A percentile compares a stretch with the other conserved stretches of the same genome.
phyloP scores from a whole-genome alignment of 768 basidiomycete genomes.

The Dacryopinax primogenitus region DNA sequence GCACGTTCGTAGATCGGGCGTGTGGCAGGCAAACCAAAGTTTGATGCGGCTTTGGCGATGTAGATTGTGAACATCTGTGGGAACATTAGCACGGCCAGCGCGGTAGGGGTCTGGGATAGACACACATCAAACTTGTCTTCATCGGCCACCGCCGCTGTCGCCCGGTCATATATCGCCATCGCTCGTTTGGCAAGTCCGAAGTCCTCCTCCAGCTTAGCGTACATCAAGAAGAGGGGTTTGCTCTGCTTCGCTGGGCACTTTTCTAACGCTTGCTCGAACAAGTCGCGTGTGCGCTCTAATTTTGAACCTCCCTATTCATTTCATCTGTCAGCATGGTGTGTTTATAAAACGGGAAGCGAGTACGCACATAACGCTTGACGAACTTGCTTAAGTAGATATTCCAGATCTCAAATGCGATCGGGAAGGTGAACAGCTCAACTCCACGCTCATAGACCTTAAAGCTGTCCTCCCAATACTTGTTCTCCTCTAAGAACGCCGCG shows the following conservation, averaged over 20 bases:
- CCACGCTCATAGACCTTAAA: slow-evolving; percentile 99
- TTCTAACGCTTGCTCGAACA: slow-evolving; percentile 95
- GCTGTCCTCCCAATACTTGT: slow-evolving; percentile 95
- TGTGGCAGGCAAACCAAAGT: slow-evolving; percentile 92
- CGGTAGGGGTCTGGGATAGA: slow-evolving; percentile 11
- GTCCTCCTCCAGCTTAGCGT: slow-evolving; percentile 91
- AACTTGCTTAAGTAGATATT: slow-evolving; percentile 98
- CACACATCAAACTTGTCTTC: slow-evolving; percentile 90
- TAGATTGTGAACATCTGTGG: slow-evolving; percentile 87
- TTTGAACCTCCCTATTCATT: slow-evolving; percentile 71
- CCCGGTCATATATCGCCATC: slow-evolving; percentile 92
- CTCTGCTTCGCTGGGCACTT: slow-evolving; percentile 91
- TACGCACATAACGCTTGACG: slow-evolving; percentile 81
- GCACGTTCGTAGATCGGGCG: slow-evolving; percentile 93
- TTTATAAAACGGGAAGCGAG: neutral
- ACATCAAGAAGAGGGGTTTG: slow-evolving; percentile 92
- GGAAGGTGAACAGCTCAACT: slow-evolving; percentile 94
- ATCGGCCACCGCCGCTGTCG: slow-evolving; percentile 70
- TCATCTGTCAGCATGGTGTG: neutral
- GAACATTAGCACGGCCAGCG: slow-evolving; percentile 4
- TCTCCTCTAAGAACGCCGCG: slow-evolving; percentile 91
- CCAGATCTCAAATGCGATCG: slow-evolving; percentile 97
- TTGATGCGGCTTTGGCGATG: slow-evolving; percentile 90
- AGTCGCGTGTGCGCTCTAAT: slow-evolving; percentile 87
- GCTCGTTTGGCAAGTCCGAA: slow-evolving; percentile 88